phyloP scores from a whole-genome alignment of 768 basidiomycete species.

The Mycena alexandri region DNA sequence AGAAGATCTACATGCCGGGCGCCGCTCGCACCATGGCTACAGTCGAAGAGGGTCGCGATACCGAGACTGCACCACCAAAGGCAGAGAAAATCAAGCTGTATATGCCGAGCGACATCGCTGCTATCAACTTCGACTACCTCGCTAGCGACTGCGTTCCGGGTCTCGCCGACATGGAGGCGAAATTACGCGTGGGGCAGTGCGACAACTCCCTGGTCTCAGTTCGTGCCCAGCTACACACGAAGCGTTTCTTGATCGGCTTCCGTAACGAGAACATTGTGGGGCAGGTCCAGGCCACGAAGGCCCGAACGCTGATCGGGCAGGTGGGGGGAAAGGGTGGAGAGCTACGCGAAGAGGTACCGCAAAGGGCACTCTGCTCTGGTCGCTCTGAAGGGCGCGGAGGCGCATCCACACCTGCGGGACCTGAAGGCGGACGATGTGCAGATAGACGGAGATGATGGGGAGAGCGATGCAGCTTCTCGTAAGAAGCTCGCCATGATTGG shows the following conservation, averaged over 20 bases:
- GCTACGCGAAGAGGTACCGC: background rate
- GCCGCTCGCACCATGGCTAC: background rate
- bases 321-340: constrained; percentile 9
- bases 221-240: constrained; percentile 4
- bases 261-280: constrained; percentile 10
- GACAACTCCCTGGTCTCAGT: constrained; percentile 4
- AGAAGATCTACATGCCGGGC: background rate
- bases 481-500: constrained; percentile 3
- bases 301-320: background rate
- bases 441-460: background rate
- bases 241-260: constrained; percentile 11
- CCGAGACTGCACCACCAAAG: too few relatives aligned
- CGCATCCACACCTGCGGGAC: background rate
- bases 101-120: too few relatives aligned
- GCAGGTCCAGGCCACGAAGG: constrained; percentile 2
- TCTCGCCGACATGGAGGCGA: background rate
- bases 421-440: constrained; percentile 3
- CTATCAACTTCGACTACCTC: too few relatives aligned
- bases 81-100: too few relatives aligned
- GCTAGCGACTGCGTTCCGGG: too few relatives aligned
- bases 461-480: background rate
- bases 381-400: background rate
- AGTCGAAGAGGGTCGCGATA: background rate
- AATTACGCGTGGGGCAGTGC: background rate
- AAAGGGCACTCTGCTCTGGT: constrained; percentile 5